These are phyloP conservation scores for Phycomyces blakesleeanus DNA, from an alignment of 192 early-diverging fungal species.

Conservation along the genomic window DNA sequence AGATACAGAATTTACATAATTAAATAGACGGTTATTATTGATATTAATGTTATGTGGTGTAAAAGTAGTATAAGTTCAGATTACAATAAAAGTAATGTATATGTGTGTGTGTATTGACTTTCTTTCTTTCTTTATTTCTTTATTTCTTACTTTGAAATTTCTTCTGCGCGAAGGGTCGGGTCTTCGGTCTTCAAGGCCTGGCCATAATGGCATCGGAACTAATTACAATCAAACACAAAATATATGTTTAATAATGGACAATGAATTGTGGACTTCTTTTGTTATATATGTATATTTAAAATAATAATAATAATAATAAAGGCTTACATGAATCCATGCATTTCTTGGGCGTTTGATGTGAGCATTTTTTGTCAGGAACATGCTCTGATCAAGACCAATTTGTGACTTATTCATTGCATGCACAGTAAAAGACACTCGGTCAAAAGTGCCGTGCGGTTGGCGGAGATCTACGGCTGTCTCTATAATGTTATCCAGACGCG, in stretches of 20 bases:
- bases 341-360: slow-evolving; percentile 39
- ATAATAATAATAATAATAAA: not conserved
- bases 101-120: no score
- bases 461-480: not conserved
- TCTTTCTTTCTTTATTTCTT: slow-evolving; percentile 34
- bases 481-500: no score
- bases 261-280: not conserved
- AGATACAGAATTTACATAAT: slow-evolving; percentile 9
- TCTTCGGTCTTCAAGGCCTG: slow-evolving; percentile 38
- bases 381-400: slow-evolving; percentile 20
- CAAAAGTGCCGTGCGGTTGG: not conserved
- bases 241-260: no score
- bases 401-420: not conserved
- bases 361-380: slow-evolving; percentile 37
- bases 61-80: no score
- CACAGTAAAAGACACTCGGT: not conserved
- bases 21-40: no score
- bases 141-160: slow-evolving; percentile 35
- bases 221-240: not conserved
- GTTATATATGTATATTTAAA: not conserved
- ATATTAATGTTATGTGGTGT: no score
- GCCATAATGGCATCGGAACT: slow-evolving; percentile 40
- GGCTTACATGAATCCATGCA: slow-evolving; percentile 37
- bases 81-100: no score
- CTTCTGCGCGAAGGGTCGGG: slow-evolving; percentile 33